Percentiles rank a stretch among this genome's conserved stretches.
phyloP scores from a whole-genome alignment of 139 green algal species.

The Zygnema cylindricum region DNA sequence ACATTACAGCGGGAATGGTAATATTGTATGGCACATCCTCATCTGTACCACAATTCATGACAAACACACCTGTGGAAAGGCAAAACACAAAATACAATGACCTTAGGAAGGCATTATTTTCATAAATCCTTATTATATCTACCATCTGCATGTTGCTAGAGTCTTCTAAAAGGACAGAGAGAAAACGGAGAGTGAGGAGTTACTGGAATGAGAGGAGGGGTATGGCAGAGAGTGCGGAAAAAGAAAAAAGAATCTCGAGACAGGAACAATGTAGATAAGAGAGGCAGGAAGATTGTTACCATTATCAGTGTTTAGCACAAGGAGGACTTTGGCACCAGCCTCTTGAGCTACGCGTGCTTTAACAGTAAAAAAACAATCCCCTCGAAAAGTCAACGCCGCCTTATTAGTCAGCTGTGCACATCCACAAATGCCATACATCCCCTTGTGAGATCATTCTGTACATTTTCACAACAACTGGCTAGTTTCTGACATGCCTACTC shows the following conservation, averaged over 20 bases:
- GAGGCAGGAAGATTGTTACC: neutral
- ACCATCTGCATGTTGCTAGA: no score
- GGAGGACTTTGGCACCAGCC: slow-evolving; percentile 6
- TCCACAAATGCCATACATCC: no score
- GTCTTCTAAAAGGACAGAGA: neutral
- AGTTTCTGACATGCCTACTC: no score
- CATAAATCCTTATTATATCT: no score
- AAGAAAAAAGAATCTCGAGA: neutral
- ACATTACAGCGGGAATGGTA: slow-evolving; percentile 31
- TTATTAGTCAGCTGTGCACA: slow-evolving; percentile 12
- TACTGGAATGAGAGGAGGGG: neutral
- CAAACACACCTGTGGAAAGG: slow-evolving; percentile 25
- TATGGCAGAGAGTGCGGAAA: neutral
- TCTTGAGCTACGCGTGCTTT: slow-evolving; percentile 30
- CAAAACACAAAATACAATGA: no score
- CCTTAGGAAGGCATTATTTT: no score
- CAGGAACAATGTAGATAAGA: neutral
- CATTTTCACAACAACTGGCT: no score
- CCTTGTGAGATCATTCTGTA: no score
- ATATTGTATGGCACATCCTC: neutral
- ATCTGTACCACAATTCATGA: neutral
- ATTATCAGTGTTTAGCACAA: slow-evolving; percentile 47
- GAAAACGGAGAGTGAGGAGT: neutral
- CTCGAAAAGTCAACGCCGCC: slow-evolving; percentile 14
- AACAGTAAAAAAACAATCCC: slow-evolving; percentile 34